Conservation (phyloP, 2,329 filamentous ascomycete genomes). For the Fusarium neocosmosporiellum region DNA sequence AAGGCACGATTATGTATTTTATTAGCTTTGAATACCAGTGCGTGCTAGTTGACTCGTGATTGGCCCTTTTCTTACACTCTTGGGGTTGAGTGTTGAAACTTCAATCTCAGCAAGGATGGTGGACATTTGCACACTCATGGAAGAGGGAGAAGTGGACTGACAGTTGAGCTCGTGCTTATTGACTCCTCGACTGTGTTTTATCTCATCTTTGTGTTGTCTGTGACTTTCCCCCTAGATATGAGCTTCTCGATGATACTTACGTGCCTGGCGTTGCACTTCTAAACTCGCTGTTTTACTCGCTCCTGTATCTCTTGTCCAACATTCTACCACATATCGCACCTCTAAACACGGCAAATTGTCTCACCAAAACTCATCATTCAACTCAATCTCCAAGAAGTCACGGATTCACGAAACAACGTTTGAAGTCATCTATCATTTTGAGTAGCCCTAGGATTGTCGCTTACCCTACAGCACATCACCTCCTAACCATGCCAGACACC, state of each 20-base stretch:
- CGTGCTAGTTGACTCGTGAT: not conserved
- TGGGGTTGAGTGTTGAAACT: not conserved
- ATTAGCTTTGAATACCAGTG: not conserved
- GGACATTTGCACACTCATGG: not conserved
- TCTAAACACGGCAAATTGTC: fast-evolving
- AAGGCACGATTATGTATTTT: not conserved
- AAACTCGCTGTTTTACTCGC: not conserved
- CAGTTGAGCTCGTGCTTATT: not conserved
- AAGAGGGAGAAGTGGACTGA: too few species aligned
- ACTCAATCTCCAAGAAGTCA: not conserved
- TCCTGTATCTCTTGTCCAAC: not conserved
- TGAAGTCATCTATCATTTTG: not conserved
- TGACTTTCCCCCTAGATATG: not conserved
- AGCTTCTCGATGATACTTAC: not conserved
- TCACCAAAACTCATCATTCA: not conserved
- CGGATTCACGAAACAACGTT: not conserved
- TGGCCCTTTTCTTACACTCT: not conserved
- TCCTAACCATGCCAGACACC: not conserved
- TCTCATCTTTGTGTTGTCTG: not conserved
- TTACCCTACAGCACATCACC: not conserved
- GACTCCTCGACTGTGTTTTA: not conserved
- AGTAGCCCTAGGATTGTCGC: not conserved
- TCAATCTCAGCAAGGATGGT: not conserved
- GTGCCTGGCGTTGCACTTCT: not conserved
- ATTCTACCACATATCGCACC: not conserved